These are phyloP conservation scores for Tagetes patula DNA, from an alignment of 129 eudicot species.

Conservation along the genomic window DNA sequence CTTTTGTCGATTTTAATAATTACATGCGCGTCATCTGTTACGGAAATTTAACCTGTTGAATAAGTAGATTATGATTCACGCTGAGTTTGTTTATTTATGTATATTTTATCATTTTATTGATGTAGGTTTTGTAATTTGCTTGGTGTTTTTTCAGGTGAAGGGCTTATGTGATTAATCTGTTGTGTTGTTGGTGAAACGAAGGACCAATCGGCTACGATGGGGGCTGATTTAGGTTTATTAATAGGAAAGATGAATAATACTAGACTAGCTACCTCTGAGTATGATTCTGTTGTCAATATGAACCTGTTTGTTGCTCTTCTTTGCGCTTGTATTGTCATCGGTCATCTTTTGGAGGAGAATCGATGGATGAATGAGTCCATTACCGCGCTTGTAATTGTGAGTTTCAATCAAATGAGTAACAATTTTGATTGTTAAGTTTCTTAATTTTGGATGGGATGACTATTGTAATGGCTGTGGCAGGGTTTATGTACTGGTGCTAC, in stretches of 20 bases:
- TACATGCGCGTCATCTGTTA: background rate
- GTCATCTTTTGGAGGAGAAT: constrained; percentile 72
- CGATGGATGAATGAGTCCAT: constrained; percentile 82
- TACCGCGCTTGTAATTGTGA: constrained; percentile 64
- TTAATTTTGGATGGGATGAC: background rate
- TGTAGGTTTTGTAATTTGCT: background rate
- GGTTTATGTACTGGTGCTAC: constrained; percentile 74
- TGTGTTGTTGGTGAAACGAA: constrained; percentile 1
- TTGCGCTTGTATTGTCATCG: constrained; percentile 62
- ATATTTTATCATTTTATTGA: background rate
- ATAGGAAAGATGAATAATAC: constrained; percentile 30
- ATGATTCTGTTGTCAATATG: constrained; percentile 60
- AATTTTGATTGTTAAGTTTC: background rate
- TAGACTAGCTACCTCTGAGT: constrained; percentile 45
- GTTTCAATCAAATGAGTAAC: constrained; percentile 15
- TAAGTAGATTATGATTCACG: constrained; percentile 6
- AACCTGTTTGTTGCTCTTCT: constrained; percentile 73
- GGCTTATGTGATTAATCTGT: background rate
- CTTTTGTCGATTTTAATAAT: background rate
- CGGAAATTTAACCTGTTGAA: background rate
- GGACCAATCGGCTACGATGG: constrained; percentile 15
- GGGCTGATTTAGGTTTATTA: constrained; percentile 27
- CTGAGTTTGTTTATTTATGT: background rate
- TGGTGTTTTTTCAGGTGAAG: constrained; percentile 22
- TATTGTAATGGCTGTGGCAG: constrained; percentile 39